phyloP scores from a whole-genome alignment of 2,329 filamentous ascomycete species.

The Sporothrix pallida region DNA sequence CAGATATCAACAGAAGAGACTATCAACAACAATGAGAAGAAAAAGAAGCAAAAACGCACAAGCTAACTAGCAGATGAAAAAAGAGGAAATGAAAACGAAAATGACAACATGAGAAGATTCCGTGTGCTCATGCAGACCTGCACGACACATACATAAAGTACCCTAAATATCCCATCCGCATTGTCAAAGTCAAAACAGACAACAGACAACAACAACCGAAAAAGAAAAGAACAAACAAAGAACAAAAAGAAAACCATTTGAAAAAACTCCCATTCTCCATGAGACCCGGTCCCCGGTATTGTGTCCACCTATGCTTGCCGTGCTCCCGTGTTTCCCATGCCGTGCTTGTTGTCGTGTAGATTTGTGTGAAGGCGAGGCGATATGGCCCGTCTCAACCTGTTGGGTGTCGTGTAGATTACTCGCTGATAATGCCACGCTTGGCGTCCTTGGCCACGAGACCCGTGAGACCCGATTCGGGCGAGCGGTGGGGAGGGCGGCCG shows the following conservation, averaged over 20 bases:
- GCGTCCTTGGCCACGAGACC: slow-evolving; percentile 65
- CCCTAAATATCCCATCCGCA: neutral
- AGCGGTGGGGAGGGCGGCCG: slow-evolving; percentile 65
- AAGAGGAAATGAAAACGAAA: neutral
- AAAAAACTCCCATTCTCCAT: slow-evolving; percentile 24
- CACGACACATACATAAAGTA: neutral
- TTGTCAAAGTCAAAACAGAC: too few species aligned
- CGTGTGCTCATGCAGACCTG: neutral
- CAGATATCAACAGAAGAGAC: slow-evolving; percentile 4
- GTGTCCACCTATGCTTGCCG: neutral
- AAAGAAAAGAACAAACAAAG: too few species aligned
- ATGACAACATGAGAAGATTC: neutral
- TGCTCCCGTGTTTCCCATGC: neutral
- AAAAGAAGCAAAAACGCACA: neutral
- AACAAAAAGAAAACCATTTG: too few species aligned
- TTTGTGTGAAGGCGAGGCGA: too few species aligned
- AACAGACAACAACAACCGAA: neutral
- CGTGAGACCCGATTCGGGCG: slow-evolving; percentile 56
- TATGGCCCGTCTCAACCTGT: neutral
- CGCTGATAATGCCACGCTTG: slow-evolving; percentile 58
- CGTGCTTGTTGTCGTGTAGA: too few species aligned
- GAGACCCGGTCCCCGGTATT: neutral
- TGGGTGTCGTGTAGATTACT: neutral
- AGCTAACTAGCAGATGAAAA: neutral
- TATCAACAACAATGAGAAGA: neutral